Conservation (phyloP, 2,329 filamentous ascomycete genomes). For the Fusarium succisae region DNA sequence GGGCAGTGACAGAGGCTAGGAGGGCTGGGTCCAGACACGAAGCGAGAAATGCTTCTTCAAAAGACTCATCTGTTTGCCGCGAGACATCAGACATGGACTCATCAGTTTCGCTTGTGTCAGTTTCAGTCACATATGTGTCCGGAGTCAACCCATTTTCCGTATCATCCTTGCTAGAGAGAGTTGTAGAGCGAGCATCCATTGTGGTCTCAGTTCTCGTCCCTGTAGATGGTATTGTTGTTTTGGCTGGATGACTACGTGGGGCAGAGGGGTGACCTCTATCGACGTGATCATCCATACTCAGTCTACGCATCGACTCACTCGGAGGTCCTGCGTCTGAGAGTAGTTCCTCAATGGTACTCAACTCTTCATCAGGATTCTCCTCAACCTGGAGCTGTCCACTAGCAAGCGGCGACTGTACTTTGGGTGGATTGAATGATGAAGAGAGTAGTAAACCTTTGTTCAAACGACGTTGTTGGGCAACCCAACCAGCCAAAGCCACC, state of each 20-base stretch:
- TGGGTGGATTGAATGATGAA: background rate
- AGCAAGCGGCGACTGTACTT: background rate
- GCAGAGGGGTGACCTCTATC: background rate
- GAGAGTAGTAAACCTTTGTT: background rate
- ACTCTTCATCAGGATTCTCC: background rate
- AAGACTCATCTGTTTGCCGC: conserved; percentile 20
- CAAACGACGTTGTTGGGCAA: conserved; percentile 17
- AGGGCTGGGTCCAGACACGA: conserved; percentile 9
- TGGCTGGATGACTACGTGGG: background rate
- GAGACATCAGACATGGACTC: conserved; percentile 21
- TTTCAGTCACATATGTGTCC: background rate
- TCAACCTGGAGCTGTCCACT: background rate
- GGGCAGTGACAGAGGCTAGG: background rate
- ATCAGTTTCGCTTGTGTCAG: conserved; percentile 12
- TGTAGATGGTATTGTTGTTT: background rate
- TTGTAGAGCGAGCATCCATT: background rate
- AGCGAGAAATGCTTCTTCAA: conserved; percentile 17
- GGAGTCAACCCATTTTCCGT: background rate
- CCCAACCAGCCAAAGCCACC: conserved; percentile 15
- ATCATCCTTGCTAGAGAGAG: background rate
- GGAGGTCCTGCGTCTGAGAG: conserved; percentile 19
- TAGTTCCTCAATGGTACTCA: conserved; percentile 23
- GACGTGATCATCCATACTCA: background rate
- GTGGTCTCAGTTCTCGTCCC: background rate
- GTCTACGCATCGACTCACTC: background rate